Percentiles rank a stretch among this genome's conserved stretches.
Evolutionary conservation across 1,284 basidiomycete genomes (phyloP).

Genomic region (Fistulinella staudtii): DNA sequence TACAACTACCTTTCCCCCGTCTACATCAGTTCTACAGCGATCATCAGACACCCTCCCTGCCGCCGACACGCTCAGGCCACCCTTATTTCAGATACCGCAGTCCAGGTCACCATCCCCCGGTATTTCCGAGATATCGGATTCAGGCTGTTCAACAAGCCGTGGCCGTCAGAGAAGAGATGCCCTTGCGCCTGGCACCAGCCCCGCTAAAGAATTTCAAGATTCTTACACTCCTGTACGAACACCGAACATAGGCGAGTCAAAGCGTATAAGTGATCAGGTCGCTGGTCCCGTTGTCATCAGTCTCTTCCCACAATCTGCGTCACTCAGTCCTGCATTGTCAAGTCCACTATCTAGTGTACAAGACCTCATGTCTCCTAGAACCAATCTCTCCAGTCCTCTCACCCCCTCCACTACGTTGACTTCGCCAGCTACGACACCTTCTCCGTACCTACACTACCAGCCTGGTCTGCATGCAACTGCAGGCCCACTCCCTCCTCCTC

Average conservation of each 20-base stretch:
- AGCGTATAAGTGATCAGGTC: slow-evolving; percentile 53
- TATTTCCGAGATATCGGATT: slow-evolving; percentile 34
- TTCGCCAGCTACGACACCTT: slow-evolving; percentile 26
- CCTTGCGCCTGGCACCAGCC: slow-evolving; percentile 30
- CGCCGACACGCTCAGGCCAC: slow-evolving; percentile 34
- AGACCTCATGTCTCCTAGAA: slow-evolving; percentile 29
- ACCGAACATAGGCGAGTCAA: slow-evolving; percentile 55
- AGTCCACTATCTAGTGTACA: slow-evolving; percentile 30
- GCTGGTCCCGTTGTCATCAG: slow-evolving; percentile 55
- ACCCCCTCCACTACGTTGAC: slow-evolving; percentile 27
- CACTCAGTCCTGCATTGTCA: slow-evolving; percentile 23
- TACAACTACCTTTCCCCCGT: slow-evolving; percentile 30
- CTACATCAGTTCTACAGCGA: slow-evolving; percentile 29
- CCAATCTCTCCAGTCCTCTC: slow-evolving; percentile 22
- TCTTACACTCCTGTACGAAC: slow-evolving; percentile 37
- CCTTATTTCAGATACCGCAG: slow-evolving; percentile 51
- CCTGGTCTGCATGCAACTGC: slow-evolving; percentile 67
- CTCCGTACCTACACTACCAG: slow-evolving; percentile 56
- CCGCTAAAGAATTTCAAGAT: slow-evolving; percentile 30
- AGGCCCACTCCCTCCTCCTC: slow-evolving; percentile 66
- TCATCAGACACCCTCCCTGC: slow-evolving; percentile 12
- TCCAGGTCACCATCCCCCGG: slow-evolving; percentile 47
- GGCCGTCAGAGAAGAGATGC: slow-evolving; percentile 35
- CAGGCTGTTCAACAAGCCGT: slow-evolving; percentile 27
- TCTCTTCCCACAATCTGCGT: slow-evolving; percentile 31